Conservation (phyloP, 345 rosid genomes). For the Heritiera fomes region DNA sequence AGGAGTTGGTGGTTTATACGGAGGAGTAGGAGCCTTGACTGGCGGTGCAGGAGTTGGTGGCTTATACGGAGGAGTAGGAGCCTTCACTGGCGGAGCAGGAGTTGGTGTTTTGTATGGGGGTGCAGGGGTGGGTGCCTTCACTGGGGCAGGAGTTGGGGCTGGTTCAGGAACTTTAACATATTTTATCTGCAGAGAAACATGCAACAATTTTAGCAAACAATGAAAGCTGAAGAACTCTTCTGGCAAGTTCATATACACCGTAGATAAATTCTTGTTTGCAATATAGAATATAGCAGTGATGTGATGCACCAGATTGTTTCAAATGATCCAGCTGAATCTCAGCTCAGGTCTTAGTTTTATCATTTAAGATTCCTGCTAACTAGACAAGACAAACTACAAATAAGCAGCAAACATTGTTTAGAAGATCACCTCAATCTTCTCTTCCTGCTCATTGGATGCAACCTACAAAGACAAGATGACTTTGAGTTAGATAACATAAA, state of each 20-base stretch:
- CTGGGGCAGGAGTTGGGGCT: not conserved
- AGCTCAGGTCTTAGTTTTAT: not conserved
- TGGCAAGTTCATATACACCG: not conserved
- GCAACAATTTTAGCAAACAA: not conserved
- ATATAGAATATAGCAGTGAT: not conserved
- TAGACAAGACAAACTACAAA: not conserved
- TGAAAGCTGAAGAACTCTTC: not conserved
- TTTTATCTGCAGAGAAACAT: not conserved
- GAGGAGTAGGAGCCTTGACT: not conserved
- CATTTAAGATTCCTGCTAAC: not conserved
- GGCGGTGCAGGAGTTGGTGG: constrained; percentile 25
- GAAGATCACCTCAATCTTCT: constrained; percentile 11
- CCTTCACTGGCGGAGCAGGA: constrained; percentile 7
- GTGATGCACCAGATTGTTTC: not conserved
- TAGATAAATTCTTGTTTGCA: not conserved
- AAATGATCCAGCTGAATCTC: not conserved
- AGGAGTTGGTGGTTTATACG: not conserved
- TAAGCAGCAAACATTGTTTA: not conserved
- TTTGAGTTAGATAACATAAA: not conserved
- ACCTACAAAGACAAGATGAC: not conserved
- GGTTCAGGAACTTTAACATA: not conserved
- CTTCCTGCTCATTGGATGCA: not conserved
- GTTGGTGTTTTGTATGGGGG: constrained; percentile 11
- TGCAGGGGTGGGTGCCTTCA: not conserved
- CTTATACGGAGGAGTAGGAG: not conserved